phyloP scores from a whole-genome alignment of 2,329 filamentous ascomycete genomes.

The Setomelanomma holmii region DNA sequence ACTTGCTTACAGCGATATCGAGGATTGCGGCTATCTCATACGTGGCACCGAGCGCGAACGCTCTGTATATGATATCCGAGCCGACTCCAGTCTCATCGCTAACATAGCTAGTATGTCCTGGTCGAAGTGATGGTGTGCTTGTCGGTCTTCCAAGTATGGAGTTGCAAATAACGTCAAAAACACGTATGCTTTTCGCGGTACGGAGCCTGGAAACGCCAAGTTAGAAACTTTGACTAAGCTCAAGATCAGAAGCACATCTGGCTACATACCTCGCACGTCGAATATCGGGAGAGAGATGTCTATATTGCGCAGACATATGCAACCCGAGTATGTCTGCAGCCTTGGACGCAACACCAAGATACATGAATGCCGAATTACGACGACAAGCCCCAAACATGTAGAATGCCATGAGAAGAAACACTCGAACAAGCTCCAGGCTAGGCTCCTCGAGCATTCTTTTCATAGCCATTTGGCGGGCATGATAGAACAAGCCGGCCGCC shows the following conservation, averaged over 20 bases:
- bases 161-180: slow-evolving; percentile 57
- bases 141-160: slow-evolving; percentile 59
- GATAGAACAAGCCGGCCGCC: slow-evolving; percentile 55
- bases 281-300: slow-evolving; percentile 9
- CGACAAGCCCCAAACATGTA: slow-evolving; percentile 67
- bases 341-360: slow-evolving; percentile 65
- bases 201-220: slow-evolving; percentile 41
- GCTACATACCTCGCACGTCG: slow-evolving; percentile 18
- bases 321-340: slow-evolving; percentile 65
- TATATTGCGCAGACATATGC: slow-evolving; percentile 52
- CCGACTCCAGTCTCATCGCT: not conserved
- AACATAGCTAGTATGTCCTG: slow-evolving; percentile 14
- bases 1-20: slow-evolving; percentile 17
- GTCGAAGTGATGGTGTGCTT: slow-evolving; percentile 23
- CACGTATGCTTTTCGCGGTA: slow-evolving; percentile 57
- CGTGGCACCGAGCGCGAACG: slow-evolving; percentile 23
- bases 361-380: slow-evolving; percentile 69
- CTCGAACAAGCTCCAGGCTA: slow-evolving; percentile 60
- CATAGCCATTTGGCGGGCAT: slow-evolving; percentile 58
- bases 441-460: slow-evolving; percentile 62
- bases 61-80: slow-evolving; percentile 12
- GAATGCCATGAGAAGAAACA: slow-evolving; percentile 64
- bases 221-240: not conserved
- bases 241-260: not conserved
- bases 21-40: slow-evolving; percentile 31